Conservation (phyloP, 768 basidiomycete species). For the Leccinum arenicola region DNA sequence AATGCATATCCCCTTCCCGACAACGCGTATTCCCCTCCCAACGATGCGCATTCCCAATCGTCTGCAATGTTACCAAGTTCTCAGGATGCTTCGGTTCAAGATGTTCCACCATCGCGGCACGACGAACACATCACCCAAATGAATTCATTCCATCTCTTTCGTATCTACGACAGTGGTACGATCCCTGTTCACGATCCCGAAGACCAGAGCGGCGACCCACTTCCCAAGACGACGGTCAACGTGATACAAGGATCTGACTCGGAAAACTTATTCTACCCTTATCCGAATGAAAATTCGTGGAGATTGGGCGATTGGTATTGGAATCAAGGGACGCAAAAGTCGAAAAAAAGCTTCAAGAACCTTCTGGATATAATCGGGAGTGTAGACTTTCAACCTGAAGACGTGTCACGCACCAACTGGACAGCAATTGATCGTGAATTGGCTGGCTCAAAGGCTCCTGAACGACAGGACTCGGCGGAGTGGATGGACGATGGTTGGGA, state of each 20-base stretch:
- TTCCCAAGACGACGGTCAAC: not conserved
- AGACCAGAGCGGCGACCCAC: not conserved
- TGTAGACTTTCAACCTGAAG: no score
- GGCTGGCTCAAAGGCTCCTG: no score
- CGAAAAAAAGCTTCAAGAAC: not conserved
- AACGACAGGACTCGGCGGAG: no score
- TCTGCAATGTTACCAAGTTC: not conserved
- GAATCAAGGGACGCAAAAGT: slow-evolving; percentile 12
- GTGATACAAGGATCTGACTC: not conserved
- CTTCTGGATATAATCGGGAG: no score
- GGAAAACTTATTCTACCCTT: not conserved
- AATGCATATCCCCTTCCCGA: no score
- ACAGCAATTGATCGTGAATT: no score
- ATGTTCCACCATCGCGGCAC: not conserved
- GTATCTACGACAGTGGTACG: not conserved
- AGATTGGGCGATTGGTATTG: slow-evolving; percentile 11
- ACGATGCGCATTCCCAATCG: not conserved
- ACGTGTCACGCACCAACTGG: no score
- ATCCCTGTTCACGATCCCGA: not conserved
- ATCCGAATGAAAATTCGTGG: not conserved
- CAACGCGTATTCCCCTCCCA: no score
- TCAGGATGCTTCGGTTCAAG: not conserved
- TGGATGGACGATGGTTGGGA: no score
- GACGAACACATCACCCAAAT: not conserved
- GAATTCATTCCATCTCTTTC: not conserved